phyloP scores from a whole-genome alignment of 164 flowering plant genomes.

The Echeveria elegans region DNA sequence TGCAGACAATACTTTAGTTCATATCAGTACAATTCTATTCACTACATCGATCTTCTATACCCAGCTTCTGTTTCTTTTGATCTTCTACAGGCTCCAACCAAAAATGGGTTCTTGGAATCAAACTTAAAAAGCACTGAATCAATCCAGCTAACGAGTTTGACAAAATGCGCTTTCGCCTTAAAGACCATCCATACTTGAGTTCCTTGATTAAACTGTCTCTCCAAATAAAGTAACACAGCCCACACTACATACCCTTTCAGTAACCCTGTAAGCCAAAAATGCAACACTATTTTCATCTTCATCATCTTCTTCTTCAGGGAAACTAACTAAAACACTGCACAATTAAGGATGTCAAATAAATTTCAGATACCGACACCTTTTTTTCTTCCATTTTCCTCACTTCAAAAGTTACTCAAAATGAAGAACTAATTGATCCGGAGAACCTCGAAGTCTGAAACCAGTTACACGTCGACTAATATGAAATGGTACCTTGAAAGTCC shows the following conservation, averaged over 20 bases:
- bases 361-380: neutral
- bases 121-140: neutral
- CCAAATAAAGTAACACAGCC: neutral
- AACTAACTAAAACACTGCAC: neutral
- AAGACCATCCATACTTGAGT: neutral
- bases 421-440: neutral
- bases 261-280: neutral
- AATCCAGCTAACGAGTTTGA: slow-evolving; percentile 2
- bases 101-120: neutral
- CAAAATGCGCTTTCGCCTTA: neutral
- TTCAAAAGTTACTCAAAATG: neutral
- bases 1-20: neutral
- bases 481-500: slow-evolving; percentile 1
- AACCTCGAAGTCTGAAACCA: neutral
- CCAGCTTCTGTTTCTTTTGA: neutral
- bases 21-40: neutral
- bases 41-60: too few species aligned
- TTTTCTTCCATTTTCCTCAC: neutral
- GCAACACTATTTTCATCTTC: neutral
- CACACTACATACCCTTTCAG: neutral
- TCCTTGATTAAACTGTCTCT: neutral
- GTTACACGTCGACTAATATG: neutral
- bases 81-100: neutral
- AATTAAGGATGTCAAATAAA: neutral
- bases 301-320: neutral